Base-by-base conservation (phyloP, 768 basidiomycete species). In the Termitomyces heimii region DNA sequence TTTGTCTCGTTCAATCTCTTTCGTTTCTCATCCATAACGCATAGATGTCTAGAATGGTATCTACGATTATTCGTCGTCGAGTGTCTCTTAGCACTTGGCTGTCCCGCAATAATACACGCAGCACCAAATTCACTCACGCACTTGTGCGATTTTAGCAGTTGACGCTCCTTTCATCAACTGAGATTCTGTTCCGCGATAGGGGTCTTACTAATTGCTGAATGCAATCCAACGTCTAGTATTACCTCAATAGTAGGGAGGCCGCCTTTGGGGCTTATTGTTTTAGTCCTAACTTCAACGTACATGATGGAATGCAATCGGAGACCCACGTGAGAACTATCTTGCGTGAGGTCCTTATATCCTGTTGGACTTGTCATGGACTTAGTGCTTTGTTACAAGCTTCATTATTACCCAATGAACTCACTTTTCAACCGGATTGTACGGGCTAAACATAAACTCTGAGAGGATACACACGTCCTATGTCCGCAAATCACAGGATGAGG, bases 391-490 rank as follows among this genome's bases (percentile, higher is more conserved):
- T 68, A 56, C 48, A n/a, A n/a, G n/a, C n/a, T n/a, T n/a, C n/a
- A n/a, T n/a, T n/a, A n/a, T n/a, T n/a, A n/a, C n/a, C n/a, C n/a
- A n/a, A n/a, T n/a, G 32, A 32, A 32, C 8, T 66, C 70, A 20
- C 69, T 65, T 26, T 69, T 71, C 9, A 55, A 70, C 29, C 37
- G 71, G 72, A 42, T 68, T 70, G 63, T 67, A 72, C 35, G 53
- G 73, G n/a, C 54, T 74, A 62, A 72, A 73, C 57, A 62, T 76
- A n/a, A 73, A 75, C 57, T 74, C 74, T 65, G 73, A 69, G 24
- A 75, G 71, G 62, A 72, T 74, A 48, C 71, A 73, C 58, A 75
- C 72, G 31, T 71, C 73, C 73, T 73, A 56, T 49, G 70, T 44
- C 18, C 8, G 40, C 18, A 39, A 2, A 43, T 54, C 5, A 22